Evolutionary conservation across 2,329 filamentous ascomycete species (phyloP).

Genomic region (Beauveria sp.): DNA sequence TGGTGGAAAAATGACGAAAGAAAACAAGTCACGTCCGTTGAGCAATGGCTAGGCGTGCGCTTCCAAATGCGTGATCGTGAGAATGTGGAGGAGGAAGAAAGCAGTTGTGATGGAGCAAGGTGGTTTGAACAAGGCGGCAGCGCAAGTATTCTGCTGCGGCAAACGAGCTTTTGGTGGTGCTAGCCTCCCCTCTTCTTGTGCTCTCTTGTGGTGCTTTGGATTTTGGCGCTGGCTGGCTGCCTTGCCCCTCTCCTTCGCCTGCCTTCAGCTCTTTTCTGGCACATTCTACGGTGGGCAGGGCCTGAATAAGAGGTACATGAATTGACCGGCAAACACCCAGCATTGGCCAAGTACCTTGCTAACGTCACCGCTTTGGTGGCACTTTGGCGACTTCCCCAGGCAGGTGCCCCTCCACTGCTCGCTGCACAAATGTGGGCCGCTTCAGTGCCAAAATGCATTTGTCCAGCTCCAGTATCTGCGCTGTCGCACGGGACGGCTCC

Average conservation of each 20-base stretch:
- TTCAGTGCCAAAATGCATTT: neutral
- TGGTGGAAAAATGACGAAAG: constrained; percentile 2
- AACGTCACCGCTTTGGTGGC: neutral
- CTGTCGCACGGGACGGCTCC: neutral
- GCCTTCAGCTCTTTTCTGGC: constrained; percentile 11
- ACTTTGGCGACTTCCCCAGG: neutral
- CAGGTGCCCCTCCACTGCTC: neutral
- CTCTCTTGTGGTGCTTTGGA: neutral
- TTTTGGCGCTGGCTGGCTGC: neutral
- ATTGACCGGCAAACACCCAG: neutral
- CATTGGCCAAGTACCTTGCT: neutral
- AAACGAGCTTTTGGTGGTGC: neutral
- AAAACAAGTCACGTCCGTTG: constrained; percentile 1
- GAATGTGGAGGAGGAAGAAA: neutral
- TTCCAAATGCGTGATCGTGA: neutral
- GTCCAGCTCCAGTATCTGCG: neutral
- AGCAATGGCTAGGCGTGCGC: constrained; percentile 6
- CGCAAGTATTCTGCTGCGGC: neutral
- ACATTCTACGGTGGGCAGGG: constrained; percentile 6
- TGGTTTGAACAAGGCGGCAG: neutral
- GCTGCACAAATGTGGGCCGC: neutral
- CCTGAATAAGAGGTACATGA: neutral
- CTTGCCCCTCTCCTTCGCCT: constrained; percentile 2
- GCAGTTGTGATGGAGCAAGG: constrained; percentile 5
- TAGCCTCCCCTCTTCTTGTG: neutral